Percentiles rank a stretch among this genome's conserved stretches.
These are phyloP conservation scores for Rhizoctonia solani DNA, from an alignment of 1,284 basidiomycete genomes.

Conservation along the genomic window DNA sequence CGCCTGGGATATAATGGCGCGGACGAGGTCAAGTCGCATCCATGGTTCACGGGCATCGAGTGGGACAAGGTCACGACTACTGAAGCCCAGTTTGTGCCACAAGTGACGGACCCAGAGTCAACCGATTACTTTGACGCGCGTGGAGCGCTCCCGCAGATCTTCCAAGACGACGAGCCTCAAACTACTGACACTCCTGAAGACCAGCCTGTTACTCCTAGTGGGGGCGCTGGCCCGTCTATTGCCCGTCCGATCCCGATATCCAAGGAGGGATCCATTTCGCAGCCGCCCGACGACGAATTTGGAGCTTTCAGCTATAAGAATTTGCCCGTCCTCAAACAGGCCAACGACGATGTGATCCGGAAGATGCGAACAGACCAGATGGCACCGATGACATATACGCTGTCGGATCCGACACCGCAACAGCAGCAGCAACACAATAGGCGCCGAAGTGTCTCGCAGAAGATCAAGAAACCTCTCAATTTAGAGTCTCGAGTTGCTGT, in stretches of 20 bases:
- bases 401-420: constrained; percentile 63
- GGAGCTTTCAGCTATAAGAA: constrained; percentile 99
- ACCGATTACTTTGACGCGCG: constrained; percentile 99
- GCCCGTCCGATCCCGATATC: constrained; percentile 50
- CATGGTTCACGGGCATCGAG: constrained; percentile 88
- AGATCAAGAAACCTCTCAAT: constrained; percentile 78
- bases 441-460: constrained; percentile 71
- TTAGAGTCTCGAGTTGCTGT: constrained; percentile 47
- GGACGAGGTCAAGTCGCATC: constrained; percentile 90
- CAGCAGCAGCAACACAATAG: constrained; percentile 52
- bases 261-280: constrained; percentile 42
- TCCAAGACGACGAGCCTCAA: constrained; percentile 79
- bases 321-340: constrained; percentile 93
- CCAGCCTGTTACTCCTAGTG: constrained; percentile 48
- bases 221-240: constrained; percentile 56
- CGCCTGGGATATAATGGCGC: constrained; percentile 89
- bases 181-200: constrained; percentile 48
- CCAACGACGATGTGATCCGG: constrained; percentile 97
- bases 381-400: constrained; percentile 68
- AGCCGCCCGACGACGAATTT: constrained; percentile 81
- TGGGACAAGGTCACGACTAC: constrained; percentile 90
- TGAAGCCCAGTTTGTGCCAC: constrained; percentile 94
- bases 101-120: constrained; percentile 93
- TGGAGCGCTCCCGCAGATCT: constrained; percentile 85
- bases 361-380: constrained; percentile 86